Conservation (phyloP, 306 rosid genomes). For the Dryas octopetala region DNA sequence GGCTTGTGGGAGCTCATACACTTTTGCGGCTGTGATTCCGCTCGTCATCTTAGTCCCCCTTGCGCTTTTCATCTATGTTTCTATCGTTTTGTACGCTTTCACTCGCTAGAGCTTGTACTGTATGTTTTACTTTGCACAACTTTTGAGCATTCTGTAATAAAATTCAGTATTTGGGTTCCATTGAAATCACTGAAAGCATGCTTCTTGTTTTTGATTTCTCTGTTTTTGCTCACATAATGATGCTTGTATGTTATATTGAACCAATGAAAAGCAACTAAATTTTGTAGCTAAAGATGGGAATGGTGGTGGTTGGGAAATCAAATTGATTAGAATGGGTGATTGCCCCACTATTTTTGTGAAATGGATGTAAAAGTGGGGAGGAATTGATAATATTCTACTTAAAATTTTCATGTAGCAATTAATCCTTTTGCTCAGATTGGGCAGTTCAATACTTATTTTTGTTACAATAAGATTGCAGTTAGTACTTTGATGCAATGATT, state of each 20-base stretch:
- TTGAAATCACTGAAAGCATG: background rate
- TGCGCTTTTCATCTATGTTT: slow-evolving; percentile 53
- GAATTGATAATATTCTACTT: background rate
- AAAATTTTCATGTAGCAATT: background rate
- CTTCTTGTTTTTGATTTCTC: background rate
- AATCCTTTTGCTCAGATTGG: background rate
- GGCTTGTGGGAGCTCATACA: slow-evolving; percentile 58
- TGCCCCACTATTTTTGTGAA: background rate
- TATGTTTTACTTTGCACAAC: too few species aligned
- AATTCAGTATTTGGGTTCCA: background rate
- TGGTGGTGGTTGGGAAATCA: background rate
- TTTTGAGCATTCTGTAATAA: too few species aligned
- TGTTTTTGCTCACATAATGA: background rate
- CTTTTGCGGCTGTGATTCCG: slow-evolving; percentile 62
- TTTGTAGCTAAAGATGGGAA: too few species aligned
- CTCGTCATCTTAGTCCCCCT: slow-evolving; percentile 64
- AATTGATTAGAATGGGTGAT: background rate
- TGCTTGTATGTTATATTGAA: too few species aligned
- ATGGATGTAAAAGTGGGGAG: background rate
- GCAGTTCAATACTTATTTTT: too few species aligned
- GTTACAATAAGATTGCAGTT: too few species aligned
- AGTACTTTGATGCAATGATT: background rate
- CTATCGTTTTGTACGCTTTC: slow-evolving; percentile 66
- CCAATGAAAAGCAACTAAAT: too few species aligned
- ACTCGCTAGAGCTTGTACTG: slow-evolving; percentile 43